Percentiles rank a stretch among this genome's conserved stretches.
These are phyloP conservation scores for Pyrenophora teres DNA, from an alignment of 2,329 filamentous ascomycete species.

Conservation along the genomic window DNA sequence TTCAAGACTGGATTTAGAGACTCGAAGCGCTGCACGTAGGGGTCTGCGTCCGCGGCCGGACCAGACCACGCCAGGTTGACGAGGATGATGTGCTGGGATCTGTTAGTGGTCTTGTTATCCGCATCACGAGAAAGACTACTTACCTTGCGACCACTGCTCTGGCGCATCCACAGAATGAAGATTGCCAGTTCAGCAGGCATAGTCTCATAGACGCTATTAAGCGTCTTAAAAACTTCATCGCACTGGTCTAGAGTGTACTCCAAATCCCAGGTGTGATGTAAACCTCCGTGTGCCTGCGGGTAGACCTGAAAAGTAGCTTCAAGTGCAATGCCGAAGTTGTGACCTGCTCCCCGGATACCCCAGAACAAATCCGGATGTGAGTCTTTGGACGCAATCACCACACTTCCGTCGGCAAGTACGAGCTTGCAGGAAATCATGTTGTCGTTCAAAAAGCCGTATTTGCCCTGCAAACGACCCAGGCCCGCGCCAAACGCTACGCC, in stretches of 20 bases:
- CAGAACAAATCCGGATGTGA: slow-evolving; percentile 3
- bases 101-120: neutral
- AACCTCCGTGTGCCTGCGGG: slow-evolving; percentile 2
- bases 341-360: slow-evolving; percentile 4
- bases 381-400: neutral
- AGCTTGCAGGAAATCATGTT: slow-evolving; percentile 10
- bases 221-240: slow-evolving; percentile 5
- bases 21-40: slow-evolving; percentile 7
- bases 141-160: slow-evolving; percentile 9
- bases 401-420: slow-evolving; percentile 3
- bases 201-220: slow-evolving; percentile 4
- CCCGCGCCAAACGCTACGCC: slow-evolving; percentile 9
- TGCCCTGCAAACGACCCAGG: slow-evolving; percentile 9
- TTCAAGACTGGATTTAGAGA: slow-evolving; percentile 2
- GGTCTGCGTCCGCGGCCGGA: neutral
- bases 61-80: slow-evolving; percentile 10
- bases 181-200: slow-evolving; percentile 9
- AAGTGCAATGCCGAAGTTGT: slow-evolving; percentile 8
- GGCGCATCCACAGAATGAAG: slow-evolving; percentile 6
- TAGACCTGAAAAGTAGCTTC: slow-evolving; percentile 7
- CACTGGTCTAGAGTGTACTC: slow-evolving; percentile 7
- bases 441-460: slow-evolving; percentile 10
- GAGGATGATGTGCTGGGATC: slow-evolving; percentile 1
- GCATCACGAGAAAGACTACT: neutral
- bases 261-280: slow-evolving; percentile 10